Evolutionary conservation across 1,284 basidiomycete species (phyloP), one percentile per base, ranked within the genome.

Genomic region (Phenoliferia sp.): DNA sequence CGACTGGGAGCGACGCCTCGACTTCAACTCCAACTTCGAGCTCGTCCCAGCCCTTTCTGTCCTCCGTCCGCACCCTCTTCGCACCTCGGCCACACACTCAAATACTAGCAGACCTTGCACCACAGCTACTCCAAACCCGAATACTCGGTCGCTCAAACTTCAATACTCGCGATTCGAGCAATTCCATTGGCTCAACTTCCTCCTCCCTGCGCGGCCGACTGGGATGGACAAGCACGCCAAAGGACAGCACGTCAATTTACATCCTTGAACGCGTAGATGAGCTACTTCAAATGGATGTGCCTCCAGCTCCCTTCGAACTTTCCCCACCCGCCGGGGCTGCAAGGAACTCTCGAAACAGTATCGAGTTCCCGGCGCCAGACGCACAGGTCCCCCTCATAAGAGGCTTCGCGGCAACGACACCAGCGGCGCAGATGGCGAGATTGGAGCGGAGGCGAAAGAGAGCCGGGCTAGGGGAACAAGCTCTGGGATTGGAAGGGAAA

Each of bases 381-480:
- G 63, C 60, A 31, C 55, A 65, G 16, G 66, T 75, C 16, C 69
- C 74, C 0, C 82, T 96, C 33, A 82, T 94, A 52, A 85, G 88
- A 55, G 93, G 93, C 0, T 96, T 95, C 79, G 88, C 90, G 73
- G 93, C 93, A 34, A 95, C 93, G 2, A 89, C 94, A 61, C 93
- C 93, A 12, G 90, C 88, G 75, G 86, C 92, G 34, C 88, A 92
- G 75, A 84, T 87, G 74, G 84, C 89, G 63, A 87, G 89, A 67
- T 83, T 85, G 26, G 83, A 92, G 68, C 80, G 93, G 66, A 80
- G 92, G 63, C 87, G 90, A 78, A 85, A 89, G 77, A 83, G 93
- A 10, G 81, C 81, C 35, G 78, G 78, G 16, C 50, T 80, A 15
- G 78, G 79, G 19, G 81, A 82, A 69, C 75, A 74, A 65, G 90